phyloP scores from a whole-genome alignment of 148 eudicot genomes.

The Polygonum maritimum region DNA sequence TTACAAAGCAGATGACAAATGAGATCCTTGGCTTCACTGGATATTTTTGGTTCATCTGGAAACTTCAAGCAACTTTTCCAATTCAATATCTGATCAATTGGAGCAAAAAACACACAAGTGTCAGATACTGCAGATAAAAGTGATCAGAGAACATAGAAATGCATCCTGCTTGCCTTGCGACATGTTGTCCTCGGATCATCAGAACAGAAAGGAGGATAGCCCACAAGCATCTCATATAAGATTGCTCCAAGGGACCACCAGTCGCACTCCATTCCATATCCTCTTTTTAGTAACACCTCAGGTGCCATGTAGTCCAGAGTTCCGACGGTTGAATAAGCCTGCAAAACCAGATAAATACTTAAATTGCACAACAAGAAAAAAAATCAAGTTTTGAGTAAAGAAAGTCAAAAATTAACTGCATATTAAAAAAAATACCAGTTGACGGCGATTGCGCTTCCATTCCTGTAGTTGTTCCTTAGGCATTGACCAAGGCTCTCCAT shows the following conservation, averaged over 20 bases:
- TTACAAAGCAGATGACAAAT: conserved; percentile 54
- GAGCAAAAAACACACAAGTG: background rate
- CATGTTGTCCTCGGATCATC: conserved; percentile 67
- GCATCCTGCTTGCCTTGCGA: conserved; percentile 38
- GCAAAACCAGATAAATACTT: conserved; percentile 15
- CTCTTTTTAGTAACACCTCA: conserved; percentile 59
- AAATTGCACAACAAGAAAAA: conserved; percentile 3
- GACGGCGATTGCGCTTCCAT: conserved; percentile 72
- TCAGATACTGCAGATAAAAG: conserved; percentile 1
- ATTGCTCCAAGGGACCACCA: conserved; percentile 87
- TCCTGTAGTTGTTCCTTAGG: conserved; percentile 58
- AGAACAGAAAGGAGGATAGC: conserved; percentile 75
- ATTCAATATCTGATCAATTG: conserved; percentile 41
- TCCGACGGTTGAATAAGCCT: conserved; percentile 79
- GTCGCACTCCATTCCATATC: conserved; percentile 74
- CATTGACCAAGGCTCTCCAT: conserved; percentile 58
- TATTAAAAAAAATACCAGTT: conserved; percentile 32
- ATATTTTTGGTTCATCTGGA: conserved; percentile 61
- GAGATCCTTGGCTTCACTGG: conserved; percentile 60
- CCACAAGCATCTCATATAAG: conserved; percentile 71
- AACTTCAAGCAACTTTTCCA: conserved; percentile 69
- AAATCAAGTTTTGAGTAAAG: background rate
- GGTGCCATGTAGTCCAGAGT: conserved; percentile 83
- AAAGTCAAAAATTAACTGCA: background rate
- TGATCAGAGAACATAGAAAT: conserved; percentile 5